These are phyloP conservation scores for Nakazawaea laoshanensis DNA, from an alignment of 805 yeast species.

Conservation along the genomic window DNA sequence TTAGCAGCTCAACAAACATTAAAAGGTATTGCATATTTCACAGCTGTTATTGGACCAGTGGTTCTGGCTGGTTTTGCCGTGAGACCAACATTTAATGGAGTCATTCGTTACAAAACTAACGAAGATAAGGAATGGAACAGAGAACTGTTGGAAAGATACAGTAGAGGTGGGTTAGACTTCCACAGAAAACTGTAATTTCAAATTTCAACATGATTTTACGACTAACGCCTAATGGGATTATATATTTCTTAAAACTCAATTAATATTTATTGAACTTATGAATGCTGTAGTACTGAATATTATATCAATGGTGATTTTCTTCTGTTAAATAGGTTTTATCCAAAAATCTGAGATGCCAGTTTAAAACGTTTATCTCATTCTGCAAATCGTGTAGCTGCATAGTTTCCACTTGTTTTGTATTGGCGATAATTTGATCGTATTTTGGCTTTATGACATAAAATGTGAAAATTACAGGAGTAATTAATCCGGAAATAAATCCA, in stretches of 20 bases:
- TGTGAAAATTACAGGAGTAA: conserved; percentile 7
- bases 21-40: conserved; percentile 10
- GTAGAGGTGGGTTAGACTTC: conserved; percentile 8
- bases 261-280: too few relatives aligned
- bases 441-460: conserved; percentile 3
- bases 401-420: not conserved
- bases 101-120: conserved; percentile 10
- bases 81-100: conserved; percentile 11
- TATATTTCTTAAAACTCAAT: not conserved
- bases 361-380: conserved; percentile 2
- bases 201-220: not conserved
- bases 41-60: conserved; percentile 10
- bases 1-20: conserved; percentile 8
- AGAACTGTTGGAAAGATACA: conserved; percentile 9
- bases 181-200: not conserved
- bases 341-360: conserved; percentile 10
- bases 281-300: too few relatives aligned
- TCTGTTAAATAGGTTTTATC: too few relatives aligned
- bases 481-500: conserved; percentile 8
- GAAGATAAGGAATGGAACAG: conserved; percentile 9
- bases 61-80: conserved; percentile 9
- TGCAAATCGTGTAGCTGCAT: conserved; percentile 4
- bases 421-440: not conserved
- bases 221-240: not conserved
- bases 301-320: not conserved